Conservation (phyloP, 345 rosid species). For the Dipteronia dyeriana region DNA sequence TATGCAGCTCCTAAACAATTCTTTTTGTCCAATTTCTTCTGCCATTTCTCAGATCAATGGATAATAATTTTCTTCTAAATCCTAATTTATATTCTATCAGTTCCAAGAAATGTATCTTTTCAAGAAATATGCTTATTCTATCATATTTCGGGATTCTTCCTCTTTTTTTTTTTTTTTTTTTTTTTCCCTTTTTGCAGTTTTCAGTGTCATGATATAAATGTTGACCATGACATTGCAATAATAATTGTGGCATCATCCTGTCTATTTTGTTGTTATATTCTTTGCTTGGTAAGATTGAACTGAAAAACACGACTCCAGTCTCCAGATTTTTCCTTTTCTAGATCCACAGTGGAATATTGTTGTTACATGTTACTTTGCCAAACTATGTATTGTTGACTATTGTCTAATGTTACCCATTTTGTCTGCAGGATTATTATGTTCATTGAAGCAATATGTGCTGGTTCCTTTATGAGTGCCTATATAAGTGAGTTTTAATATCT, state of each 20-base stretch:
- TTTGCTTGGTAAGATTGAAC: not conserved
- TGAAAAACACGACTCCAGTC: not conserved
- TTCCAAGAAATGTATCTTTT: not conserved
- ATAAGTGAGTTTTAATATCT: constrained; percentile 57
- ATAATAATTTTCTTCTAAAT: not conserved
- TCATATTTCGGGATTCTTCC: not conserved
- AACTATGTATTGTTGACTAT: constrained; percentile 8
- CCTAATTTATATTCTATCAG: not conserved
- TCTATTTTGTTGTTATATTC: not conserved
- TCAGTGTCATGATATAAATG: not conserved
- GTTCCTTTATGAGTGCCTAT: constrained; percentile 72
- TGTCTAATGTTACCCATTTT: not conserved
- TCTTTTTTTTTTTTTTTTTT: not conserved
- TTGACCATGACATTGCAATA: not conserved
- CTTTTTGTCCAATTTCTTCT: not conserved
- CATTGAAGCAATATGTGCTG: constrained; percentile 78
- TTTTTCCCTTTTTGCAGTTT: not conserved
- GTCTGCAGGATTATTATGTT: constrained; percentile 82
- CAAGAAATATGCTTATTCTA: not conserved
- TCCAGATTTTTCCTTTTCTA: not conserved
- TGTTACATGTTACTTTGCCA: constrained; percentile 13
- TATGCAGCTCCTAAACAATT: no score
- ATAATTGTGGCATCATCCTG: not conserved
- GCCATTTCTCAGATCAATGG: not conserved
- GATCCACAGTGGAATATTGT: not conserved